Evolutionary conservation across 2,329 filamentous ascomycete species (phyloP), one percentile per base, ranked within the genome.

Genomic region (Zymoseptoria ardabiliae): DNA sequence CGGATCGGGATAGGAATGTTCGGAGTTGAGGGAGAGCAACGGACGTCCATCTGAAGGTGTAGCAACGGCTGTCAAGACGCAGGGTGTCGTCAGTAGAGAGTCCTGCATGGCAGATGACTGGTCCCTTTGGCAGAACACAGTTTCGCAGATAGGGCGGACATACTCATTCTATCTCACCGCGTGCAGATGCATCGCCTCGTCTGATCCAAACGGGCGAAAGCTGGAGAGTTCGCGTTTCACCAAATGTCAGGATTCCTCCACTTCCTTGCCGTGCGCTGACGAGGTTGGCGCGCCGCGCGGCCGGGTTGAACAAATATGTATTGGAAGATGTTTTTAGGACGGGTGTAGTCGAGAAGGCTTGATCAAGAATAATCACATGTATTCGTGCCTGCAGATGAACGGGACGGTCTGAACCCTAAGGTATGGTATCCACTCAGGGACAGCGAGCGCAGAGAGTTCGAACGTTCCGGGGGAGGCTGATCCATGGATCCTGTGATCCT

Each of bases 1-100:
- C 23, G 66, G 62, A 48, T 66, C 62, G 57, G 50, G 50, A 56
- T 65, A 65, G 22, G 22, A 11, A n/a, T n/a, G 51, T 20, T 53
- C 51, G 35, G 17, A 45, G 48, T 51, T 57, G 28, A 61, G 60
- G n/a, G 66, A 58, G 58, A 54, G 20, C 21, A 55, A 58, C 41
- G 66, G 58, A 59, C 63, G 62, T 60, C 65, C 68, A 57, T 70
- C 66, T 20, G 63, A 57, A 49, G 68, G 68, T 62, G 65, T 62
- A 52, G 64, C 64, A 58, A 63, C 66, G 59, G 69, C 68, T 68
- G 65, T 63, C 54, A 58, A 59, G 57, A 67, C 61, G 62, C 63
- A 62, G 48, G 56, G 55, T 61, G 59, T 67, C 59, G 67, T 68
- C 65, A 66, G 61, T 58, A 58, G 63, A 51, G 62, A 56, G 54